These are phyloP conservation scores for Saccharomyces eubayanus DNA, from an alignment of 805 yeast species.

Conservation along the genomic window DNA sequence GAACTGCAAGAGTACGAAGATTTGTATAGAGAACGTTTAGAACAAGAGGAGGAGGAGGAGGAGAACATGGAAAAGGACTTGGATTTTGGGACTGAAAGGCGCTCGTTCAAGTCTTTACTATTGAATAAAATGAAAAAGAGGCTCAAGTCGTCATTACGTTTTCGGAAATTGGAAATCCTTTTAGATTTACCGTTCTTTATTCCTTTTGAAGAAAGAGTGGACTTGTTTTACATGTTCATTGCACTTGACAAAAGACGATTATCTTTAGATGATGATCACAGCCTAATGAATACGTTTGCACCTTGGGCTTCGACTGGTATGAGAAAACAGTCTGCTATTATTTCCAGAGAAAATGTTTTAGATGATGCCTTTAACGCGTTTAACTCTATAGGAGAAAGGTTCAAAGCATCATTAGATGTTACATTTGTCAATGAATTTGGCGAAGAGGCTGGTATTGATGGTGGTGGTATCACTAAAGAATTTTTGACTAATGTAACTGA, in stretches of 20 bases:
- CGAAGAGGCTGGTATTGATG: slow-evolving; percentile 87
- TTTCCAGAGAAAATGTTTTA: slow-evolving; percentile 62
- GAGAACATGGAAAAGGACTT: slow-evolving; percentile 36
- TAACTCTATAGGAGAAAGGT: slow-evolving; percentile 42
- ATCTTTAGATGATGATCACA: slow-evolving; percentile 17
- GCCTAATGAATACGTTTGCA: slow-evolving; percentile 9
- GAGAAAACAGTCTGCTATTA: slow-evolving; percentile 36
- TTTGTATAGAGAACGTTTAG: slow-evolving; percentile 16
- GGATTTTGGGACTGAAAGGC: slow-evolving; percentile 7
- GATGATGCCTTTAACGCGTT: slow-evolving; percentile 66
- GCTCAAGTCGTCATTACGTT: slow-evolving; percentile 15
- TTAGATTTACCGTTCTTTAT: slow-evolving; percentile 70
- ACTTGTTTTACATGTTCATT: slow-evolving; percentile 57
- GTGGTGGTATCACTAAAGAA: slow-evolving; percentile 94
- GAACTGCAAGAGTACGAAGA: slow-evolving; percentile 21
- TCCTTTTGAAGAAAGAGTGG: slow-evolving; percentile 66
- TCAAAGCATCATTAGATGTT: slow-evolving; percentile 56
- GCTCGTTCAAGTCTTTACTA: slow-evolving; percentile 9
- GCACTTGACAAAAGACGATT: slow-evolving; percentile 40
- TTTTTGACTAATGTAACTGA: slow-evolving; percentile 63
- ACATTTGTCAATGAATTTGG: slow-evolving; percentile 67
- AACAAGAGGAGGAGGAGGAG: slow-evolving; percentile 9
- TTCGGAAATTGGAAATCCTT: slow-evolving; percentile 42
- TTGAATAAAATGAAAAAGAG: slow-evolving; percentile 18
- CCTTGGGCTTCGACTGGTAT: slow-evolving; percentile 11